phyloP scores from a whole-genome alignment of 1,284 basidiomycete species.

The Chalciporus sp. region DNA sequence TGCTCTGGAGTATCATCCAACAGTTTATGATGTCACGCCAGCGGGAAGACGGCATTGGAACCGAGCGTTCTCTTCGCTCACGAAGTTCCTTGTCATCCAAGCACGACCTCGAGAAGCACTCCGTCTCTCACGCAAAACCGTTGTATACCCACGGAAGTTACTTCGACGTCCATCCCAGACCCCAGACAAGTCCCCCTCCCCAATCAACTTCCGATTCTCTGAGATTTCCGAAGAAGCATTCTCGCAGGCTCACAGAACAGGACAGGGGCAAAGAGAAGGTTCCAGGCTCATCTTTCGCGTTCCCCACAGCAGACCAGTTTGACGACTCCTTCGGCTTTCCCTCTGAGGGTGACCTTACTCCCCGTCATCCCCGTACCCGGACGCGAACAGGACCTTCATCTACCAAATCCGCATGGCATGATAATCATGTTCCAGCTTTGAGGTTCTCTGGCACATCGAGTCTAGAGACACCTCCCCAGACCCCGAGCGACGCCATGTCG shows the following conservation, averaged over 20 bases:
- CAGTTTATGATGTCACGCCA: constrained; percentile 19
- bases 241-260: constrained; percentile 30
- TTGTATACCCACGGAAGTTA: constrained; percentile 13
- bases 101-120: constrained; percentile 48
- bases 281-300: constrained; percentile 26
- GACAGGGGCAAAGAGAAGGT: constrained; percentile 22
- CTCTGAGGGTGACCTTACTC: constrained; percentile 22
- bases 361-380: constrained; percentile 46
- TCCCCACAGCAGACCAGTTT: constrained; percentile 28
- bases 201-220: constrained; percentile 13
- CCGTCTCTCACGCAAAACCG: constrained; percentile 32
- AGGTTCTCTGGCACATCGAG: constrained; percentile 67
- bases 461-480: constrained; percentile 63
- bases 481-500: constrained; percentile 59
- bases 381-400: constrained; percentile 59
- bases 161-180: constrained; percentile 25
- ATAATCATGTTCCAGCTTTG: constrained; percentile 45
- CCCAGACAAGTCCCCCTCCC: constrained; percentile 33
- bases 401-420: constrained; percentile 45
- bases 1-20: background rate
- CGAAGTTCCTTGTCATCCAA: constrained; percentile 56
- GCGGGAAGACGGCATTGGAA: constrained; percentile 11
- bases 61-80: constrained; percentile 48
- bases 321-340: constrained; percentile 24
- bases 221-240: constrained; percentile 21